These are phyloP conservation scores for Entomortierella lignicola DNA, from an alignment of 192 early-diverging fungal species.

Conservation along the genomic window DNA sequence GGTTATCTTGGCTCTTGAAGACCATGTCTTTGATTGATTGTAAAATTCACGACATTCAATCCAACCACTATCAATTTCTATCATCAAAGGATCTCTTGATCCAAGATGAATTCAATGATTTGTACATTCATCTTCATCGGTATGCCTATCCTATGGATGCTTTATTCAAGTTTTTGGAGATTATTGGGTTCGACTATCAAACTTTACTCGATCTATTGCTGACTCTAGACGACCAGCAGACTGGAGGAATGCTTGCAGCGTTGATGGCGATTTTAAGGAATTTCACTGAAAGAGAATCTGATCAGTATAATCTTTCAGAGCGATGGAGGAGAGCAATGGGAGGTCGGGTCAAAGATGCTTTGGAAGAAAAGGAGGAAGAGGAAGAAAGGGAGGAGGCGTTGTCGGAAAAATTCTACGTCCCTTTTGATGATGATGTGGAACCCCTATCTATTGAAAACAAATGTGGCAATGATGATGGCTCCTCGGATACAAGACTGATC, in stretches of 20 bases:
- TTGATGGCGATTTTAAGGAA: conserved; percentile 28
- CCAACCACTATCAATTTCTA: not conserved
- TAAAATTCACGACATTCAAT: not conserved
- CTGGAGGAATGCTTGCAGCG: conserved; percentile 40
- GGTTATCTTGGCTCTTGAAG: conserved; percentile 32
- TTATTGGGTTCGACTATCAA: conserved; percentile 39
- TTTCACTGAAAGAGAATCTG: conserved; percentile 15
- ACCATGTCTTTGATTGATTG: conserved; percentile 18
- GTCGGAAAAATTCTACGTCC: too few relatives aligned
- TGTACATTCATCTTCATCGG: conserved; percentile 10
- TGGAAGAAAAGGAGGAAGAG: too few relatives aligned
- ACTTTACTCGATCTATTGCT: conserved; percentile 37
- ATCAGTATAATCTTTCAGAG: not conserved
- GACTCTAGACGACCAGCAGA: conserved; percentile 17
- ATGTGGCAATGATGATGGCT: not conserved
- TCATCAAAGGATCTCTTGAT: not conserved
- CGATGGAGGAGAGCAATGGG: conserved; percentile 18
- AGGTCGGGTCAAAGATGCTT: too few relatives aligned
- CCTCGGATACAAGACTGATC: not conserved
- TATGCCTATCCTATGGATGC: conserved; percentile 29
- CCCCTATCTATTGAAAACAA: too few relatives aligned
- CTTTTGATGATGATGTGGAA: too few relatives aligned
- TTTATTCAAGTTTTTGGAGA: conserved; percentile 19
- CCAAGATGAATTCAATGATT: not conserved
- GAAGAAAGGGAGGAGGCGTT: too few relatives aligned